These are phyloP conservation scores for Sanghuangporus weigelae DNA, from an alignment of 1,284 basidiomycete species.

Conservation along the genomic window DNA sequence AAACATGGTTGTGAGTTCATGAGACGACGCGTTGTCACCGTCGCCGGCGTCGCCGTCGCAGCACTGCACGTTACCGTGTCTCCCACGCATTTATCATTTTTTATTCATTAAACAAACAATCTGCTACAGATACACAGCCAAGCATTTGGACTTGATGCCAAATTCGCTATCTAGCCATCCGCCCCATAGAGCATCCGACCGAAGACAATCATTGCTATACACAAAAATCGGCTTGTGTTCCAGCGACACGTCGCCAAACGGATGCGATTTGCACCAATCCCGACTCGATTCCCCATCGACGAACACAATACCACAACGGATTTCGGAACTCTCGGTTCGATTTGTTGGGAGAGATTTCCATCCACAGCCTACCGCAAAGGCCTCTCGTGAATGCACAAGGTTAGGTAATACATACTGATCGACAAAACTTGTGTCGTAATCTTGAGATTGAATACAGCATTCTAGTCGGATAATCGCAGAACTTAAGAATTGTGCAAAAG, in stretches of 20 bases:
- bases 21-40: background rate
- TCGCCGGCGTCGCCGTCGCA: background rate
- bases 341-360: background rate
- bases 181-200: background rate
- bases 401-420: background rate
- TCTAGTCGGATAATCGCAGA: background rate
- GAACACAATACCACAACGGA: background rate
- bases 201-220: background rate
- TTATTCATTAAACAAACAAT: background rate
- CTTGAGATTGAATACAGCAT: background rate
- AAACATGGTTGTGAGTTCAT: background rate
- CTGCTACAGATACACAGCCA: background rate
- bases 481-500: background rate
- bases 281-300: background rate
- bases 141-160: background rate
- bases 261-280: background rate
- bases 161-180: background rate
- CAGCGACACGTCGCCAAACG: background rate
- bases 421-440: background rate
- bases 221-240: conserved; percentile 6
- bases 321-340: background rate
- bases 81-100: background rate
- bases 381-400: background rate
- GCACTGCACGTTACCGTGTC: conserved; percentile 3
- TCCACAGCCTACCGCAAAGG: conserved; percentile 1